Evolutionary conservation across 768 basidiomycete species (phyloP), one percentile per base, ranked within the genome.

Genomic region (Boletus sp.): DNA sequence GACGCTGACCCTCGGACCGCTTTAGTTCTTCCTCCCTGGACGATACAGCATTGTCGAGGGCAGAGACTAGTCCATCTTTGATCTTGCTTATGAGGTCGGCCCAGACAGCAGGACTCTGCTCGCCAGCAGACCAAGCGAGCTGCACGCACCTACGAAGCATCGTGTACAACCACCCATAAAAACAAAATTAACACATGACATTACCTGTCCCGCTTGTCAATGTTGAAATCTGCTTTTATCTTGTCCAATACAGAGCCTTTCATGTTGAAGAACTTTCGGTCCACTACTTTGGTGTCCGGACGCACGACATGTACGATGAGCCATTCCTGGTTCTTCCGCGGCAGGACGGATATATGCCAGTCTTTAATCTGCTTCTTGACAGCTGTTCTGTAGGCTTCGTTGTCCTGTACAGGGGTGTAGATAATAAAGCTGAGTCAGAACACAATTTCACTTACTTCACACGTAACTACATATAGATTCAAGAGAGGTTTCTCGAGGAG

Each of bases 261-360:
- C 66, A 90, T 81, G 71, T 88, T 89, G 73, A 90, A 97, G 70
- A 90, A 81, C 61, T 83, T 85, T 14, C 81, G 83, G 39, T 80
- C 75, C 14, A 75, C 74, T 11, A 77, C 73, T 62, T 82, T 82
- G 17, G 79, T 71, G 65, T 92, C 88, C 14, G 88, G 84, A 40
- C 84, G 80, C 43, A 92, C 82, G 45, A 98, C 82, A 60, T 97
- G 88, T 7, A 96, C 76, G 56, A 98, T 88, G 51, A 98, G 74
- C 90, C 95, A 97, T 72, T 97, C 96, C 68, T 94, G 92, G 63
- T 90, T 85, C 72, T 85, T 93, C 59, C 85, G 78, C 42, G 82
- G 72, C 25, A 77, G 71, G 35, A 93, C 74, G 2, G 78, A 68
- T 3, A 77, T 75, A 54, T 91, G 87, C 97, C 97, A 99, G 55